phyloP scores from a whole-genome alignment of 2,329 filamentous ascomycete genomes.

The Penicillium sp. region DNA sequence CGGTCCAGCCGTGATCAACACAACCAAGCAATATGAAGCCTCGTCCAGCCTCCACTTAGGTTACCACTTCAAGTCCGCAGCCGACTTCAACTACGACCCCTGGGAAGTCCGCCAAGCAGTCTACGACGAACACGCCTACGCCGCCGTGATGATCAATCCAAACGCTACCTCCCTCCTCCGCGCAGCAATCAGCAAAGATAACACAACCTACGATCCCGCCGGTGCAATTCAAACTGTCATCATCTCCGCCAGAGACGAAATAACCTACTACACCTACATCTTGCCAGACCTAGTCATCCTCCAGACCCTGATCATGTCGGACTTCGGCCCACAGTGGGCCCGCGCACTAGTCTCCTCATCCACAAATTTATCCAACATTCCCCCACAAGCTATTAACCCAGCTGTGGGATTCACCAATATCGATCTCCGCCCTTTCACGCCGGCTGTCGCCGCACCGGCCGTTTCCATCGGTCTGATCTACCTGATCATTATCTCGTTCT shows the following conservation, averaged over 20 bases:
- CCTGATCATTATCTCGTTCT: constrained; percentile 66
- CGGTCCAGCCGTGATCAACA: constrained; percentile 54
- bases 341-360: constrained; percentile 31
- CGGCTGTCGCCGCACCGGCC: constrained; percentile 55
- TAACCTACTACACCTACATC: constrained; percentile 55
- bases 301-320: constrained; percentile 46
- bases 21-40: constrained; percentile 46
- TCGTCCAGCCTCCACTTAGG: constrained; percentile 48
- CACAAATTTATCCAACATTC: constrained; percentile 47
- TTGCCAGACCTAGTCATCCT: constrained; percentile 51
- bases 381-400: constrained; percentile 54
- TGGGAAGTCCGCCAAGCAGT: constrained; percentile 57
- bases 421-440: constrained; percentile 61
- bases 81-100: constrained; percentile 57
- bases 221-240: constrained; percentile 60
- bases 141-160: constrained; percentile 61
- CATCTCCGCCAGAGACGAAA: constrained; percentile 57
- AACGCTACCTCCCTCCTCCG: constrained; percentile 62
- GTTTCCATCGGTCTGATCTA: constrained; percentile 66
- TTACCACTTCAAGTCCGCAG: constrained; percentile 50
- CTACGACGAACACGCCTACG: constrained; percentile 60
- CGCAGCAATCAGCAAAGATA: constrained; percentile 54
- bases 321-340: constrained; percentile 50
- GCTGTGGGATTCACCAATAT: constrained; percentile 56
- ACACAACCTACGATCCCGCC: constrained; percentile 60